Evolutionary conservation across 768 basidiomycete genomes (phyloP), one percentile per base, ranked within the genome.

Genomic region (Lactarius indigo): DNA sequence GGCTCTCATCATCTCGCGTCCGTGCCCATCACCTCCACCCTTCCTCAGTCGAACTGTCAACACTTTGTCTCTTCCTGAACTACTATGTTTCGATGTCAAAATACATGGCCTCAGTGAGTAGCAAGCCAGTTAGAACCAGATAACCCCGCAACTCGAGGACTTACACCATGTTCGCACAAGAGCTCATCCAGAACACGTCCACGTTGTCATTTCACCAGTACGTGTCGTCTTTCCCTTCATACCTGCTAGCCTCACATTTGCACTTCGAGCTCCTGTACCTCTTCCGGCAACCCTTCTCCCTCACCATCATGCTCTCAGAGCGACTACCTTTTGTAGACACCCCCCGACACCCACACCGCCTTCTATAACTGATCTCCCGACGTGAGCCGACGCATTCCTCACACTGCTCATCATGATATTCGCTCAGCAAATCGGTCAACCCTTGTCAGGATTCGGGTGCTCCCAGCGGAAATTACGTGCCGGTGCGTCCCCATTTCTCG

Each of bases 141-240:
- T 52, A 20, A 92, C 96, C 73, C 80, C 97, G 66, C 88, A 88
- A 69, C 84, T 98, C 57, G 87, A 91, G 23, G 85, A 82, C 61
- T 79, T 98, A 91, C 72, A 90, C 94, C 76, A 98, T 96, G 0
- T 98, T 98, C 70, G 93, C 95, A 0, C 78, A 98, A 17, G 96
- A 98, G 77, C 79, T 98, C 62, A 93, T 98, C 42, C 96, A 99
- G 78, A 98, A 95, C 72, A 92, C 98, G 2, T 79, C 98, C 60
- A 95, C 93, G 96, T 74, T 95, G 95, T 72, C 88, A 94, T 69
- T 83, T 93, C 0, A 95, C 94, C 75, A 84, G 90, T 60, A 85
- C 89, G 81, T 95, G 91, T 71, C 44, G 79, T 74, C 28, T 15
- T n/a, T 23, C 18, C 26, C 37, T 28, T 44, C 39, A 44, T 44